Evolutionary conservation across 805 yeast species (phyloP).

Genomic region (Komagataella ulmi): DNA sequence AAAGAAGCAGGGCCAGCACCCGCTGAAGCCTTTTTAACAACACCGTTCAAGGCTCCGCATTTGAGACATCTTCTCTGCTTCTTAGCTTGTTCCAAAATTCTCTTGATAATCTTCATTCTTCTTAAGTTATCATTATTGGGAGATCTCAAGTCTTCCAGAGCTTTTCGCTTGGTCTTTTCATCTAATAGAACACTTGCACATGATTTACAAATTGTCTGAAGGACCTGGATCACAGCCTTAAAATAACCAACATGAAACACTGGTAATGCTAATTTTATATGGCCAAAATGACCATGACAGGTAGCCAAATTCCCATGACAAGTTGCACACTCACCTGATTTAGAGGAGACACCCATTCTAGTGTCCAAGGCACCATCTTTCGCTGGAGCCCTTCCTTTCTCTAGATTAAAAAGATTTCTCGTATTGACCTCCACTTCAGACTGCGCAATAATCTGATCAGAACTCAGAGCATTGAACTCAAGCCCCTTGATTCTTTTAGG

Average conservation of each 20-base stretch:
- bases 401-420: constrained; percentile 84
- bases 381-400: constrained; percentile 76
- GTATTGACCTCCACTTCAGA: constrained; percentile 90
- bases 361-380: constrained; percentile 82
- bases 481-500: constrained; percentile 87
- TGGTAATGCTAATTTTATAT: constrained; percentile 82
- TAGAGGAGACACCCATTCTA: constrained; percentile 88
- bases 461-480: constrained; percentile 86
- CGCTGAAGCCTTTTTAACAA: constrained; percentile 89
- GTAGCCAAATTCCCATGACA: constrained; percentile 87
- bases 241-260: constrained; percentile 97
- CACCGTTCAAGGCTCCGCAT: constrained; percentile 89
- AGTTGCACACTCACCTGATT: constrained; percentile 74
- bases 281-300: constrained; percentile 98
- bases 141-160: constrained; percentile 65
- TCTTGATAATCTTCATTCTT: constrained; percentile 79
- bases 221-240: constrained; percentile 75
- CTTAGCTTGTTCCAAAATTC: constrained; percentile 82
- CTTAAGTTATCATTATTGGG: constrained; percentile 86
- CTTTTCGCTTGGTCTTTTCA: constrained; percentile 57
- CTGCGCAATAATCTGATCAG: constrained; percentile 83
- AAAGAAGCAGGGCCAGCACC: constrained; percentile 90
- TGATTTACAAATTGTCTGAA: constrained; percentile 83
- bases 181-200: constrained; percentile 73
- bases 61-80: constrained; percentile 84